Evolutionary conservation across 495 filamentous ascomycete species (phyloP).

Genomic region (Penicillium bovifimosum): DNA sequence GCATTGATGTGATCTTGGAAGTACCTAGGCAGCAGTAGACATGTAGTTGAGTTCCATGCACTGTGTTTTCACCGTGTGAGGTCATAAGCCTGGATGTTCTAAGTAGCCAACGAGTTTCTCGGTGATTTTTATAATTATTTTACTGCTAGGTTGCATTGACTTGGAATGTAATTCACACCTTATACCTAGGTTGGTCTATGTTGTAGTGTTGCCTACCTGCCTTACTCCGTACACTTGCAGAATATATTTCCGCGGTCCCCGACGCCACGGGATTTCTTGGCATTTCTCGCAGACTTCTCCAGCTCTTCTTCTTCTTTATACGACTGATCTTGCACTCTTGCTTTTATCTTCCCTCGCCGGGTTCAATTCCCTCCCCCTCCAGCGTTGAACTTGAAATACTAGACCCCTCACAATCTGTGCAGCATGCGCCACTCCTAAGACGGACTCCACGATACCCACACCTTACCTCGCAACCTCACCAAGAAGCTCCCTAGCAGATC

Average conservation of each 20-base stretch:
- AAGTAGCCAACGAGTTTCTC: too few relatives aligned
- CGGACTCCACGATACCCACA: not conserved
- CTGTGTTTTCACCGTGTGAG: too few relatives aligned
- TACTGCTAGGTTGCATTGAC: too few relatives aligned
- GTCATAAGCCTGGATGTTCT: too few relatives aligned
- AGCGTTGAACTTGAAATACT: not conserved
- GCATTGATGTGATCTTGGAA: too few relatives aligned
- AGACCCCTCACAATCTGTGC: not conserved
- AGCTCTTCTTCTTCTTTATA: not conserved
- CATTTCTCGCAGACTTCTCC: not conserved
- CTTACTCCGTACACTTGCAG: not conserved
- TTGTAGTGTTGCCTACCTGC: too few relatives aligned
- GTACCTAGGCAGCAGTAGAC: too few relatives aligned
- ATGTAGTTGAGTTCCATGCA: too few relatives aligned
- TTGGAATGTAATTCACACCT: too few relatives aligned
- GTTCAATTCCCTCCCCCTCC: not conserved
- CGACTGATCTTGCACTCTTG: not conserved
- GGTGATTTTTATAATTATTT: too few relatives aligned
- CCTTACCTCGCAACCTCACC: not conserved
- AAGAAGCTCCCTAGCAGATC: not conserved
- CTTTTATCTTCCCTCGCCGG: not conserved
- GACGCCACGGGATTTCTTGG: constrained; percentile 19
- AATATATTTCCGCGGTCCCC: constrained; percentile 7
- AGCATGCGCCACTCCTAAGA: constrained; percentile 2
- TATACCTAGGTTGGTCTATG: too few relatives aligned